Percentiles rank a stretch among this genome's conserved stretches.
Evolutionary conservation across 257 asterid genomes (phyloP).

Genomic region (Verbascum thapsus): DNA sequence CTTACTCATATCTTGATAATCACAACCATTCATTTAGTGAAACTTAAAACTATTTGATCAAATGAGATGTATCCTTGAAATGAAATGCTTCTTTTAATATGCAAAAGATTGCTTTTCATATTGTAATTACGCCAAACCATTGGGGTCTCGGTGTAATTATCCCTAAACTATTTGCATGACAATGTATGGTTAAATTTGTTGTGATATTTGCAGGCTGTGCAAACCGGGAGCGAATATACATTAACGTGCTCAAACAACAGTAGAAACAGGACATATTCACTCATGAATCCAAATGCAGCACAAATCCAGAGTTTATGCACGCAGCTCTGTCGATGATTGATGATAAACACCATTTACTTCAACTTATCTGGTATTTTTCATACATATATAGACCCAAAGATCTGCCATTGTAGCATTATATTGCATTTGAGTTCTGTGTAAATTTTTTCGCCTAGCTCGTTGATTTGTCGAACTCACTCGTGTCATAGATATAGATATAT

Average conservation of each 20-base stretch:
- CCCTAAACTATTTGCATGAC: neutral
- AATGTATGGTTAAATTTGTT: neutral
- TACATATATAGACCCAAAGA: conserved; percentile 25
- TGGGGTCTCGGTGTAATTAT: too few relatives aligned
- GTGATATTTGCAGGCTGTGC: conserved; percentile 55
- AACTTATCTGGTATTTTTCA: neutral
- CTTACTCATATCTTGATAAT: neutral
- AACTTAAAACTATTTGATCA: too few relatives aligned
- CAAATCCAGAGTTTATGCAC: conserved; percentile 70
- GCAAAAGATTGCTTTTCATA: too few relatives aligned
- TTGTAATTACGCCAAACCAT: too few relatives aligned
- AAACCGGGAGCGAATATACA: conserved; percentile 53
- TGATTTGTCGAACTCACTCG: too few relatives aligned
- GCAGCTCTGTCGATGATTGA: conserved; percentile 70
- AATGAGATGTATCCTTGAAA: too few relatives aligned
- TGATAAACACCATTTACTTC: conserved; percentile 32
- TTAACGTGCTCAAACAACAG: conserved; percentile 65
- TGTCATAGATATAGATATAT: too few relatives aligned
- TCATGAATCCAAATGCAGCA: conserved; percentile 44
- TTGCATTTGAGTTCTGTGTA: too few relatives aligned
- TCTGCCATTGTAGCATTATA: too few relatives aligned
- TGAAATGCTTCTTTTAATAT: too few relatives aligned
- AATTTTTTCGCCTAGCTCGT: too few relatives aligned
- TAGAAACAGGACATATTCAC: conserved; percentile 45
- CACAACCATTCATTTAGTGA: too few relatives aligned